These are phyloP conservation scores for Fusarium agapanthi DNA, from an alignment of 2,329 filamentous ascomycete genomes.

Conservation along the genomic window DNA sequence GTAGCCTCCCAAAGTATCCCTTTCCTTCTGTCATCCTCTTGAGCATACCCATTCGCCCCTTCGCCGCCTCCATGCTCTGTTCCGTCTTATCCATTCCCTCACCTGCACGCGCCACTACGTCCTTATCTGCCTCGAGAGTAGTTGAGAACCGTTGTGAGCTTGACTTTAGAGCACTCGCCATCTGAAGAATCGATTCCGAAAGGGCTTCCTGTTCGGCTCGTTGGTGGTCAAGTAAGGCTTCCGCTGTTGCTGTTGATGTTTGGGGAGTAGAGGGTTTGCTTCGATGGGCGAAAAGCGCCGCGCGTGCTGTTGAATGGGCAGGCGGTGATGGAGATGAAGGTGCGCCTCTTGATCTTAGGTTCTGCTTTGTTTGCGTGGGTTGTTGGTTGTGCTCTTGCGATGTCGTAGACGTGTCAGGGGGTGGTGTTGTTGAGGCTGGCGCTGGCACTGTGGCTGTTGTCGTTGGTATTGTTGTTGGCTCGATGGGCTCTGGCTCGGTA, in stretches of 20 bases:
- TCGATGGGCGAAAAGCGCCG: conserved; percentile 55
- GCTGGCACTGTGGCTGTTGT: conserved; percentile 15
- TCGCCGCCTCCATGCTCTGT: conserved; percentile 78
- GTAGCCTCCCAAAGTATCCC: conserved; percentile 85
- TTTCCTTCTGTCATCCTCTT: conserved; percentile 85
- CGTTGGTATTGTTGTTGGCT: conserved; percentile 39
- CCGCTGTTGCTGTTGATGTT: conserved; percentile 63
- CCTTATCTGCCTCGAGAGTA: conserved; percentile 76
- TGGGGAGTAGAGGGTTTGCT: conserved; percentile 48
- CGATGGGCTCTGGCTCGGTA: conserved; percentile 59
- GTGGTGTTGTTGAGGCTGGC: conserved; percentile 15
- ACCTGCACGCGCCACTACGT: conserved; percentile 74
- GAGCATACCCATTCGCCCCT: conserved; percentile 79
- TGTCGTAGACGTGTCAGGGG: conserved; percentile 15
- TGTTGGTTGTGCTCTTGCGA: conserved; percentile 8
- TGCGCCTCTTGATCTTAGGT: conserved; percentile 47
- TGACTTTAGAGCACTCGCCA: conserved; percentile 80
- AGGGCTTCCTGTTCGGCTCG: conserved; percentile 84
- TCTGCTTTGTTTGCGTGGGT: conserved; percentile 48
- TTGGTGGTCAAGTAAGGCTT: conserved; percentile 79
- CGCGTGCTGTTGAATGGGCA: conserved; percentile 51
- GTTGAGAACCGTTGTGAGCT: conserved; percentile 76
- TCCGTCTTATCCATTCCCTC: conserved; percentile 82
- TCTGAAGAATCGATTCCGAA: conserved; percentile 80
- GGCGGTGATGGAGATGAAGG: conserved; percentile 32